Evolutionary conservation across 177 flowering plant genomes (phyloP).

Genomic region (Vitis hybrid): DNA sequence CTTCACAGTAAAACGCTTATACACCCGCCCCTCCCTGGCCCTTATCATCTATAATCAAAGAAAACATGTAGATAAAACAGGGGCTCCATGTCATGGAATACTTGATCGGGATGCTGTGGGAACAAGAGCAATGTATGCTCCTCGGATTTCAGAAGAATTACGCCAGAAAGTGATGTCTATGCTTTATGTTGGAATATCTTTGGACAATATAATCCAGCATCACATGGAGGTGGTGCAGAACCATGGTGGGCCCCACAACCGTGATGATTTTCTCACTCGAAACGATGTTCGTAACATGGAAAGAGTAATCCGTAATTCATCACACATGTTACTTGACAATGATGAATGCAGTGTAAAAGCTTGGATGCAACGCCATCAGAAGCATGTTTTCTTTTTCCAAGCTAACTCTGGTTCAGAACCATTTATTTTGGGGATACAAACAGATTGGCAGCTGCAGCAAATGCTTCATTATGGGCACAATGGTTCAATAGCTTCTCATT

Average conservation of each 20-base stretch:
- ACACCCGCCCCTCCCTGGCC: conserved; percentile 60
- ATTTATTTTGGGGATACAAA: conserved; percentile 54
- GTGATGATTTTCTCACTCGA: conserved; percentile 60
- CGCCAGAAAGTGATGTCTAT: conserved; percentile 57
- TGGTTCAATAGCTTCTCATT: conserved; percentile 43
- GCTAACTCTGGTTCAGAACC: conserved; percentile 37
- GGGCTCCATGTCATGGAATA: conserved; percentile 59
- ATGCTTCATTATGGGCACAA: conserved; percentile 50
- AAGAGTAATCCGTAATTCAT: conserved; percentile 37
- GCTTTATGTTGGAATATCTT: conserved; percentile 54
- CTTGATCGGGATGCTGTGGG: conserved; percentile 61
- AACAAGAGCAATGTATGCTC: conserved; percentile 65
- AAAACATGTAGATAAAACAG: conserved; percentile 53
- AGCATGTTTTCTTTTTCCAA: conserved; percentile 44
- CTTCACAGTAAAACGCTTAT: conserved; percentile 60
- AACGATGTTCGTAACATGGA: conserved; percentile 62
- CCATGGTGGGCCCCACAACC: conserved; percentile 56
- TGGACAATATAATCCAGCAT: conserved; percentile 51
- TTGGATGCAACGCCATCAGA: conserved; percentile 55
- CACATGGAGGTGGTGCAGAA: conserved; percentile 47
- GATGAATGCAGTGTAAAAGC: conserved; percentile 36
- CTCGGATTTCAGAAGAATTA: conserved; percentile 55
- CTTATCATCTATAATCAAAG: conserved; percentile 62
- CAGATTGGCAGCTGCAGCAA: conserved; percentile 74
- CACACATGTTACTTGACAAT: conserved; percentile 23